Base-by-base conservation (phyloP, 371 early-diverging fungal species). In the Mucor plumbeus region DNA sequence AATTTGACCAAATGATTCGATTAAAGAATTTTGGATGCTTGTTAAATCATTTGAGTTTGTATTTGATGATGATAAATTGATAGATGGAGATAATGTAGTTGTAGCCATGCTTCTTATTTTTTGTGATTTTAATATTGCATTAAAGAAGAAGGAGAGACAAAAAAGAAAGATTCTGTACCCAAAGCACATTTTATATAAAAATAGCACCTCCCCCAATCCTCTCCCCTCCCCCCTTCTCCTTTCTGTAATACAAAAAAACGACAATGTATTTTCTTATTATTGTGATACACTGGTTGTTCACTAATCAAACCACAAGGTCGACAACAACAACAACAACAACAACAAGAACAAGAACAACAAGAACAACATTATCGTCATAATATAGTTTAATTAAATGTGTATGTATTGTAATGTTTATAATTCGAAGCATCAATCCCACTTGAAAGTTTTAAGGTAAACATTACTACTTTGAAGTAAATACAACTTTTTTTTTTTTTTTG, bases 1-100 rank as follows among this genome's bases (percentile, higher is more conserved):
- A 3, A 76, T 67, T n/a, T 67, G 64, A 7, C 60, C 53, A 59
- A 76, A 72, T 19, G 67, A 69, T 36, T 72, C 67, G 7, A 68
- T 63, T 9, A 76, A 56, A n/a, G 72, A 54, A 3, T 40, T 57
- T 41, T 70, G 71, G 44, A 69, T 65, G 53, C 53, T 53, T 11
- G 53, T 38, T 26, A 54, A 35, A 36, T 63, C 63, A 63, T 63
- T 63, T 38, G 50, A 17, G 17, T 34, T 40, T 39, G 41, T 36
- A 38, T 61, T 48, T 9, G 36, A 35, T 44, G 38, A n/a, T 6
- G 34, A 36, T 3, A 33, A 8, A 26, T n/a, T 26, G 53, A 62
- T 53, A 11, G 53, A 53, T 31, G 53, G 53, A 13, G 53, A 53
- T 53, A 53, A 14, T 31, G 53, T 31, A 53, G 53, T 53, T 13